phyloP scores from a whole-genome alignment of 371 early-diverging fungal genomes.

The Actinomortierella ambigua region DNA sequence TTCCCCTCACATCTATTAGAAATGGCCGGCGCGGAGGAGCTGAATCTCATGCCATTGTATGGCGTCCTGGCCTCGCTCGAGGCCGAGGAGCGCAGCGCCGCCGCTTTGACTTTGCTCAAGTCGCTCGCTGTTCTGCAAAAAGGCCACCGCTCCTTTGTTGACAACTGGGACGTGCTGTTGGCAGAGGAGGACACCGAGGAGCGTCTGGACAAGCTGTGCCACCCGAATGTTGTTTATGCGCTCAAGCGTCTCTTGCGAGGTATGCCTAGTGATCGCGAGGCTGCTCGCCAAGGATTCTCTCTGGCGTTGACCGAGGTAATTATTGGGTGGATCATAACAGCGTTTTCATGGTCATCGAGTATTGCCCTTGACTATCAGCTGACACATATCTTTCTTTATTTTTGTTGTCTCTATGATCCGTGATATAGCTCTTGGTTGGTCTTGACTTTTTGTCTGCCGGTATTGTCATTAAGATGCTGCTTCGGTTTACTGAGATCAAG shows the following conservation, averaged over 20 bases:
- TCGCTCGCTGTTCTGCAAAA: slow-evolving; percentile 52
- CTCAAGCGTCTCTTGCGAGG: slow-evolving; percentile 90
- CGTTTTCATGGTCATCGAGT: slow-evolving; percentile 2
- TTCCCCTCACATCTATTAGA: slow-evolving; percentile 59
- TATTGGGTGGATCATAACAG: neutral
- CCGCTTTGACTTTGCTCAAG: slow-evolving; percentile 61
- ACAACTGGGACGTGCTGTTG: neutral
- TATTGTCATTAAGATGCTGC: slow-evolving; percentile 71
- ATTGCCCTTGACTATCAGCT: slow-evolving; percentile 33
- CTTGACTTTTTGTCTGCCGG: slow-evolving; percentile 56
- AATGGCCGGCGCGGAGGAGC: slow-evolving; percentile 6
- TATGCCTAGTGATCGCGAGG: slow-evolving; percentile 85
- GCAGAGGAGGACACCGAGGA: slow-evolving; percentile 55
- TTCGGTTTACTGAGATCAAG: slow-evolving; percentile 64
- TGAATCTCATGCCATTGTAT: slow-evolving; percentile 29
- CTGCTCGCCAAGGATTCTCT: slow-evolving; percentile 94
- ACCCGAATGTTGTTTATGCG: slow-evolving; percentile 85
- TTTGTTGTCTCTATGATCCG: slow-evolving; percentile 5
- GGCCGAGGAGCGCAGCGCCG: slow-evolving; percentile 57
- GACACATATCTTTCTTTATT: slow-evolving; percentile 12
- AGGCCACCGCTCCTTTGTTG: slow-evolving; percentile 47
- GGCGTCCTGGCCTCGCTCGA: slow-evolving; percentile 68
- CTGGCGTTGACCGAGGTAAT: slow-evolving; percentile 87
- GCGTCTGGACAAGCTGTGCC: slow-evolving; percentile 63
- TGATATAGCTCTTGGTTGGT: slow-evolving; percentile 49